phyloP scores from a whole-genome alignment of 805 yeast species.

The Starmerella vaccinii region DNA sequence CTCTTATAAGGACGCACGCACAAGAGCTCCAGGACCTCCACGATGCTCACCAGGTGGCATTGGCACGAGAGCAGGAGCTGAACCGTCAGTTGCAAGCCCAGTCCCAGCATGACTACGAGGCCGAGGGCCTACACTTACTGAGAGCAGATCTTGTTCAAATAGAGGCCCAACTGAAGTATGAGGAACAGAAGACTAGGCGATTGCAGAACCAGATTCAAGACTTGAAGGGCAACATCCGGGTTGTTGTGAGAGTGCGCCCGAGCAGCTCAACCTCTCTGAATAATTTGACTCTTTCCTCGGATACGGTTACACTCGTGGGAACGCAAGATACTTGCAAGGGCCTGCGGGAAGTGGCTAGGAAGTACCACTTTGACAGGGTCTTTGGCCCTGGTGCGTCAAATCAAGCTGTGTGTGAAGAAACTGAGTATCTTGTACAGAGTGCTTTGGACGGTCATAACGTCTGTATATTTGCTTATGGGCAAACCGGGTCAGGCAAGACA shows the following conservation, averaged over 20 bases:
- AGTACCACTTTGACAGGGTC: conserved; percentile 58
- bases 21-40: not conserved
- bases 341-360: conserved; percentile 31
- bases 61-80: not conserved
- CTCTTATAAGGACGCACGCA: not conserved
- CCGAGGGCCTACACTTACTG: not conserved
- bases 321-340: conserved; percentile 3
- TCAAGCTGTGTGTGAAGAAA: conserved; percentile 63
- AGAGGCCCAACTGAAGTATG: not conserved
- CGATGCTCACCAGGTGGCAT: not conserved
- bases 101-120: not conserved
- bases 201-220: conserved; percentile 73
- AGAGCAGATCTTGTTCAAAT: not conserved
- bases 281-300: not conserved
- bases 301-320: conserved; percentile 6
- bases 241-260: conserved; percentile 79
- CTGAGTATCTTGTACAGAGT: conserved; percentile 75
- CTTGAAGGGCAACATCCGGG: conserved; percentile 83
- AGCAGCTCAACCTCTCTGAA: conserved; percentile 13
- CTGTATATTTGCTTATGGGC: conserved; percentile 94
- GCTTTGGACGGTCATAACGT: conserved; percentile 83
- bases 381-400: conserved; percentile 50
- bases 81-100: not conserved
- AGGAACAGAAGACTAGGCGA: conserved; percentile 37
- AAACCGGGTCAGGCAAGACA: conserved; percentile 93